Base-by-base conservation (phyloP, 2,329 filamentous ascomycete species). In the Hortaea werneckii region DNA sequence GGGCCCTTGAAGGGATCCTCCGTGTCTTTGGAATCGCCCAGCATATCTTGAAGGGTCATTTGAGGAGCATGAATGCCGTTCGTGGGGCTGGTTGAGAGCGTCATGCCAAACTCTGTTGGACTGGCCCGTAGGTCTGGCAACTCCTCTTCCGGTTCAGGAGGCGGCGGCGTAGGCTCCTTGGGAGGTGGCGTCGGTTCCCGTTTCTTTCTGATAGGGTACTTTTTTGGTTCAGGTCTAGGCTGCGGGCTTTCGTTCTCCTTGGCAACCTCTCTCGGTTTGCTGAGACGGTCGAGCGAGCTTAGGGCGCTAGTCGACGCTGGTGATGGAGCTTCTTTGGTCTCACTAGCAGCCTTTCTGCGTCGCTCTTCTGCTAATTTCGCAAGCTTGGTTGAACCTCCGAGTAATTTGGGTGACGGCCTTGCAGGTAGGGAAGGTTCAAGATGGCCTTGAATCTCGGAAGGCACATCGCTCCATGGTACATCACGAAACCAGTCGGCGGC, bases 301-400 rank as follows among this genome's bases (percentile, higher is more conserved):
- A 70, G 51, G 2, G 68, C 62, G 38, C 58, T 57, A 20, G 55
- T 49, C n/a, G 43, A 43, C 11, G 47, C 32, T 26, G 48, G 38
- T 27, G 40, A 29, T 30, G 40, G 27, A 7, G 47, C 39, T n/a
- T 48, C 45, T 32, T 52, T 47, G 11, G 47, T 37, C n/a, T 54
- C 43, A 6, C 61, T 59, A 29, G 80, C 81, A 10, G 80, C 81
- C 65, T 88, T 94, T 67, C 86, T 89, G 63, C 88, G 89, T 28
- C 88, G 77, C 44, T 86, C 84, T 30, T 87, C 87, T 43, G 90
- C 89, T 37, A 98, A 71, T 41, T 87, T 87, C 57, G 94, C 90
- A 40, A 98, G 72, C 59, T 98, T 98, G 5, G 90, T 94, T 6
- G 80, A 77, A 30, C 92, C 94, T 29, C 92, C 94, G 2, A 95